Evolutionary conservation across 2,329 filamentous ascomycete genomes (phyloP).

Genomic region (Neoarthrinium moseri): DNA sequence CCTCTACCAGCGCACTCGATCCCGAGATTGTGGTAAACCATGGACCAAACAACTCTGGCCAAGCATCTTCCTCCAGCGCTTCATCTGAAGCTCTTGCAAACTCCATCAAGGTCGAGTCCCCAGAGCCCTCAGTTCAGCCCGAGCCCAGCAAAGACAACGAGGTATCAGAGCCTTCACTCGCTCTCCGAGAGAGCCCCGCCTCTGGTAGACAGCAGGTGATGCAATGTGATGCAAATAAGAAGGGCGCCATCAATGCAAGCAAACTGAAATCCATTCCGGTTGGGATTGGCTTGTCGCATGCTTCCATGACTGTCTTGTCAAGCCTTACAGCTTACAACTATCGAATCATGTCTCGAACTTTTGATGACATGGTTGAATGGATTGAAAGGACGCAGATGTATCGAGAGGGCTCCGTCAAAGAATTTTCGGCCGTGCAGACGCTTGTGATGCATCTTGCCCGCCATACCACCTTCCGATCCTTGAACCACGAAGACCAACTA

Average conservation of each 20-base stretch:
- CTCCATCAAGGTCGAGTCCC: not conserved
- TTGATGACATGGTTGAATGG: conserved; percentile 2
- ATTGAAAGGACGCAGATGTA: not conserved
- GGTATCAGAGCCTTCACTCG: not conserved
- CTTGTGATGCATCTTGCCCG: conserved; percentile 1
- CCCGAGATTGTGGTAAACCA: not conserved
- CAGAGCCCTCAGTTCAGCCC: not conserved
- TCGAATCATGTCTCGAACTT: not conserved
- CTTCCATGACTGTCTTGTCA: not conserved
- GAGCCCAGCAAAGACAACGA: not conserved
- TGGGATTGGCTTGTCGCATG: not conserved
- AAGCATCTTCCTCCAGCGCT: no score
- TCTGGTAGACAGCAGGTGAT: not conserved
- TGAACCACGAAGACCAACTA: not conserved
- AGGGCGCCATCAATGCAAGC: not conserved
- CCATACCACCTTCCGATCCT: not conserved
- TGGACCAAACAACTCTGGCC: no score
- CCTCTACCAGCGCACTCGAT: not conserved
- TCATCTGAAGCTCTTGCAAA: no score
- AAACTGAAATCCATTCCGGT: not conserved
- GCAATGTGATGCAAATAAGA: not conserved
- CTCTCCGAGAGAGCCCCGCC: not conserved
- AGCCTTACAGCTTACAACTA: not conserved
- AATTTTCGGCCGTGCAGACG: not conserved
- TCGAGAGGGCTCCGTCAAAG: not conserved